These are phyloP conservation scores for Malassezia restricta DNA, from an alignment of 1,284 basidiomycete genomes.

Conservation along the genomic window DNA sequence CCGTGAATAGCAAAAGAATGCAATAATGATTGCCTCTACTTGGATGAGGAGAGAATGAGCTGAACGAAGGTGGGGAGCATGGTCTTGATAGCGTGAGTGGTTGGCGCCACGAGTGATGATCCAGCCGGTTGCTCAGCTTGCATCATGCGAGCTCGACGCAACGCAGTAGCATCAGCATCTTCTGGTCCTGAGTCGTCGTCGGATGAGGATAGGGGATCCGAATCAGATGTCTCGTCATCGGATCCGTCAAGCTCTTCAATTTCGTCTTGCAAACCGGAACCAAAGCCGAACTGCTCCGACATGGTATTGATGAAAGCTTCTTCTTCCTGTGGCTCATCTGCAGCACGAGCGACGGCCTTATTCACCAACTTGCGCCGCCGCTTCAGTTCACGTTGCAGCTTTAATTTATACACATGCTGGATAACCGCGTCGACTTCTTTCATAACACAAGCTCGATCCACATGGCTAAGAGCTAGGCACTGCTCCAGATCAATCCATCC, in stretches of 20 bases:
- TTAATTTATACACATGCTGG: slow-evolving; percentile 38
- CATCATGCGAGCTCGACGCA: neutral
- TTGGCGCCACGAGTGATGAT: too few species aligned
- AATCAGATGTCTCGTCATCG: slow-evolving; percentile 8
- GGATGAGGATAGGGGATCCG: neutral
- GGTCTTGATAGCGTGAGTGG: neutral
- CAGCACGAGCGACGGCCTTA: slow-evolving; percentile 28
- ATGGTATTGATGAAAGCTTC: slow-evolving; percentile 33
- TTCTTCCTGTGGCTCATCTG: slow-evolving; percentile 20
- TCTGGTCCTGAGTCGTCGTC: slow-evolving; percentile 8
- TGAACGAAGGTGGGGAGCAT: slow-evolving; percentile 2
- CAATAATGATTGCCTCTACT: neutral
- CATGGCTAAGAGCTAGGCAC: slow-evolving; percentile 34
- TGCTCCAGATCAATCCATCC: slow-evolving; percentile 37
- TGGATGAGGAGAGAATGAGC: too few species aligned
- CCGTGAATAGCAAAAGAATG: too few species aligned
- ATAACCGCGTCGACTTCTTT: slow-evolving; percentile 39
- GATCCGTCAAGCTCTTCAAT: slow-evolving; percentile 28
- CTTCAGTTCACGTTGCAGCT: slow-evolving; percentile 40
- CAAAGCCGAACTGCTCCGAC: slow-evolving; percentile 40
- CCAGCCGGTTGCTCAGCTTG: too few species aligned
- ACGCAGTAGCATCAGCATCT: slow-evolving; percentile 1
- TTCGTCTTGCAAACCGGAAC: slow-evolving; percentile 36
- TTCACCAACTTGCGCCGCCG: slow-evolving; percentile 30
- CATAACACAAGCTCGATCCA: slow-evolving; percentile 25